phyloP scores from a whole-genome alignment of 2,329 filamentous ascomycete genomes.

The Penicillium sp. region DNA sequence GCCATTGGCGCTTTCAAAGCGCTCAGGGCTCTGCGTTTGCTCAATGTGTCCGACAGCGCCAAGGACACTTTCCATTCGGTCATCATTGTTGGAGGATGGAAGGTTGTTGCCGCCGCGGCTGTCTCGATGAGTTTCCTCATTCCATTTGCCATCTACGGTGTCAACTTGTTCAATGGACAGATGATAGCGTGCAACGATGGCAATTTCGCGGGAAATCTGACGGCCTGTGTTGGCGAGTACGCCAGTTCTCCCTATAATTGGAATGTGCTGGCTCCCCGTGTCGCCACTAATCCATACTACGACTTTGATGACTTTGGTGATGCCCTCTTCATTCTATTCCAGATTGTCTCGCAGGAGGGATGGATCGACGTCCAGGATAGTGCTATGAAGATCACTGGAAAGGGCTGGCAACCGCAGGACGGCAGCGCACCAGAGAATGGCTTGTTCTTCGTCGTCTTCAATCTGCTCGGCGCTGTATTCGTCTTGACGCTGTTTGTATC shows the following conservation, averaged over 20 bases:
- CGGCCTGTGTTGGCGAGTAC: conserved; percentile 84
- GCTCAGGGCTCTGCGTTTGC: conserved; percentile 80
- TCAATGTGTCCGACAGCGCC: conserved; percentile 95
- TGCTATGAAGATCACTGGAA: conserved; percentile 77
- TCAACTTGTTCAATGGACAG: conserved; percentile 88
- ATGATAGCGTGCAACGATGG: conserved; percentile 79
- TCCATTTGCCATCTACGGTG: conserved; percentile 92
- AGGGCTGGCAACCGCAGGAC: conserved; percentile 69
- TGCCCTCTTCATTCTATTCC: conserved; percentile 93
- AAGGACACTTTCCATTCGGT: conserved; percentile 96
- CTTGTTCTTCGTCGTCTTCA: conserved; percentile 94
- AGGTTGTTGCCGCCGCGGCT: conserved; percentile 86
- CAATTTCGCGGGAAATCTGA: conserved; percentile 55
- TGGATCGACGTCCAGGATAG: conserved; percentile 93
- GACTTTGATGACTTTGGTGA: conserved; percentile 95
- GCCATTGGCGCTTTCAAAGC: conserved; percentile 97
- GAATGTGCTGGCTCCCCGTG: conserved; percentile 79
- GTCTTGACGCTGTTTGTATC: conserved; percentile 96
- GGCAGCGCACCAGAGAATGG: conserved; percentile 79
- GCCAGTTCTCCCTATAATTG: conserved; percentile 76
- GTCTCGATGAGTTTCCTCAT: conserved; percentile 93
- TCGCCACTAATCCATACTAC: conserved; percentile 79
- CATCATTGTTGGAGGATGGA: conserved; percentile 91
- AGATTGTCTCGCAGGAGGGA: conserved; percentile 97
- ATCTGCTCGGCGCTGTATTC: conserved; percentile 93